These are phyloP conservation scores for Aspergillus sp. DNA, from an alignment of 2,329 filamentous ascomycete species.

Conservation along the genomic window DNA sequence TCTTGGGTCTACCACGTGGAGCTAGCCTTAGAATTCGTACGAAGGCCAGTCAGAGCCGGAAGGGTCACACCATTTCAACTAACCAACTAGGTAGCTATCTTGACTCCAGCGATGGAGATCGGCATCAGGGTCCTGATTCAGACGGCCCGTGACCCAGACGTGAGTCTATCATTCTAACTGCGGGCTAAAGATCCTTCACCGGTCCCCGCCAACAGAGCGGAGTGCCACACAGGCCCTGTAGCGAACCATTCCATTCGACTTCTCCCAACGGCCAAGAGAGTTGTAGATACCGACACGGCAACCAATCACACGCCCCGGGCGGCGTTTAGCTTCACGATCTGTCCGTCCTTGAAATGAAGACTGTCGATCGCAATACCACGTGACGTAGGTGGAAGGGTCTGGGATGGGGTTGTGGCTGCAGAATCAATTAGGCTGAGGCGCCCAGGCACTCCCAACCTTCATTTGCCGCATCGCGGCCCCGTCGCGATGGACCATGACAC, in stretches of 20 bases:
- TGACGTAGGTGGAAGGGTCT: constrained; percentile 12
- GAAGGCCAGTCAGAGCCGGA: no score
- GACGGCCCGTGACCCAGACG: constrained; percentile 5
- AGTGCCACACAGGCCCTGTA: not conserved
- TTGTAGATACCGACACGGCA: not conserved
- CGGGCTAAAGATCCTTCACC: not conserved
- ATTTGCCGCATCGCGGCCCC: not conserved
- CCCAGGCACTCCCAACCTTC: not conserved
- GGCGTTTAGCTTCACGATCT: not conserved
- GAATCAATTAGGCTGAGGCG: not conserved
- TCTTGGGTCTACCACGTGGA: not conserved
- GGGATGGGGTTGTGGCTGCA: not conserved
- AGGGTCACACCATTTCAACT: no score
- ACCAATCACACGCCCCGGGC: not conserved
- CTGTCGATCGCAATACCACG: constrained; percentile 10
- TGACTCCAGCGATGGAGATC: no score
- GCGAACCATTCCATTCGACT: not conserved
- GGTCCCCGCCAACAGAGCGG: not conserved
- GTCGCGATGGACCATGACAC: not conserved
- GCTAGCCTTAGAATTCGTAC: not conserved
- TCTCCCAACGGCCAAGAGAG: not conserved
- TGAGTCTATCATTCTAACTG: not conserved
- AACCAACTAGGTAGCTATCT: no score
- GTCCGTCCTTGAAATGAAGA: constrained; percentile 5
- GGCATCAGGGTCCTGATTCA: constrained; percentile 6